Conservation (phyloP, 441 rosid species). For the Croton setiger region DNA sequence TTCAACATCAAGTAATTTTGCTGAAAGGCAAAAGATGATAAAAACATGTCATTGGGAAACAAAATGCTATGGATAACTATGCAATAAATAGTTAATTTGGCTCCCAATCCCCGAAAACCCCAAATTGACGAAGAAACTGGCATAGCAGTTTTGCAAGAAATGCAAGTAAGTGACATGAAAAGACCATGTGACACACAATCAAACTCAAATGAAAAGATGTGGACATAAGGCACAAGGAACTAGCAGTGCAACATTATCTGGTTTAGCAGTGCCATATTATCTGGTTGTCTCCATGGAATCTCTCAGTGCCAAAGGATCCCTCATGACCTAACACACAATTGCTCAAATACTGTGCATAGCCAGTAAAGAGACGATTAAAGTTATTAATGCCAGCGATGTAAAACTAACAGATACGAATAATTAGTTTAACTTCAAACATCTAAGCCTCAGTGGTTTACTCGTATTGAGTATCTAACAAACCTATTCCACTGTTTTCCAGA, state of each 20-base stretch:
- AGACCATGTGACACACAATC: not conserved
- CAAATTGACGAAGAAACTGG: not conserved
- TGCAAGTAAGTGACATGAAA: not conserved
- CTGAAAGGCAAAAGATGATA: slow-evolving; percentile 39
- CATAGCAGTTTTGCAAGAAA: not conserved
- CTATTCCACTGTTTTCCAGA: not conserved
- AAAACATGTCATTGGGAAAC: slow-evolving; percentile 11
- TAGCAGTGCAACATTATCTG: too few relatives aligned
- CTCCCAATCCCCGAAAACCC: not conserved
- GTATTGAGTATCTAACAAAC: not conserved
- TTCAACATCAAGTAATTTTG: slow-evolving; percentile 72
- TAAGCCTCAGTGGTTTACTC: not conserved
- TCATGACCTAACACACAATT: not conserved
- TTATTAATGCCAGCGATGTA: not conserved
- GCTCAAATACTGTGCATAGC: not conserved
- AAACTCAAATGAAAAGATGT: not conserved
- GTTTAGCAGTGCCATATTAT: too few relatives aligned
- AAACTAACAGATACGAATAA: not conserved
- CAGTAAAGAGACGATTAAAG: not conserved
- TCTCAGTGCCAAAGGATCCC: not conserved
- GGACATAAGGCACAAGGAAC: not conserved
- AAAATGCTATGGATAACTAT: not conserved
- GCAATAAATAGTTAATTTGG: not conserved
- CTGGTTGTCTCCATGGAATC: not conserved
- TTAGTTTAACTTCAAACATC: not conserved